Percentiles rank a stretch among this genome's conserved stretches.
Conservation (phyloP, 495 filamentous ascomycete species). For the Tetracladium setigerum region DNA sequence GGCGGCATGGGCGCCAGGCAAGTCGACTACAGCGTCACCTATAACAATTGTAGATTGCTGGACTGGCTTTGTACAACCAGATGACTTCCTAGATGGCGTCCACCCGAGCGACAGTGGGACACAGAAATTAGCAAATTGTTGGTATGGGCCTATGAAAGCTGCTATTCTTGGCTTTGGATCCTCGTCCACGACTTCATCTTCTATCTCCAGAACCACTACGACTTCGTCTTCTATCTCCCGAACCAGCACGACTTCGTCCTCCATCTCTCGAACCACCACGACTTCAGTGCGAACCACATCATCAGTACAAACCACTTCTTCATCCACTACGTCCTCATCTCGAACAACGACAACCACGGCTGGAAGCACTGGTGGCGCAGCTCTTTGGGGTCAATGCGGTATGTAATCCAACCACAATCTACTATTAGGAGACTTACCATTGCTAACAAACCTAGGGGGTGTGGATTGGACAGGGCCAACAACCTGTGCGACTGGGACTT, state of each 20-base stretch:
- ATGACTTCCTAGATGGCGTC: slow-evolving; percentile 33
- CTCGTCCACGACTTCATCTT: not conserved
- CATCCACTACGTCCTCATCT: too few species aligned
- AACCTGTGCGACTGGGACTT: not conserved
- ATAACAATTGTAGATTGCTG: slow-evolving; percentile 37
- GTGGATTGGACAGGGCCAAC: not conserved
- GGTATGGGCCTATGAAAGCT: slow-evolving; percentile 18
- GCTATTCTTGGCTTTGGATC: not conserved
- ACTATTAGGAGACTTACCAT: not conserved
- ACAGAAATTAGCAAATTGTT: slow-evolving; percentile 30
- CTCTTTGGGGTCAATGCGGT: not conserved
- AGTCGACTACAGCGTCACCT: slow-evolving; percentile 29
- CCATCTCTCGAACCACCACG: too few species aligned
- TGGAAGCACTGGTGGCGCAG: too few species aligned
- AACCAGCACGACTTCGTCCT: too few species aligned
- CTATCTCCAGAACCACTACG: too few species aligned
- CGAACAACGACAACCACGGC: too few species aligned
- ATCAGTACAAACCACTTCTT: too few species aligned
- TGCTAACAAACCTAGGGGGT: not conserved
- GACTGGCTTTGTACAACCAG: slow-evolving; percentile 29
- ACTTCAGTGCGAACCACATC: too few species aligned
- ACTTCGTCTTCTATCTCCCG: too few species aligned
- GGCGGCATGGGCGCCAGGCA: slow-evolving; percentile 27
- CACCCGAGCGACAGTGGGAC: slow-evolving; percentile 36
- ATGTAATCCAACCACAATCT: not conserved